A percentile compares a stretch with the other conserved stretches of the same genome.
phyloP scores from a whole-genome alignment of 108 stramenopile genomes.

The Nannochloropsis granulata region DNA sequence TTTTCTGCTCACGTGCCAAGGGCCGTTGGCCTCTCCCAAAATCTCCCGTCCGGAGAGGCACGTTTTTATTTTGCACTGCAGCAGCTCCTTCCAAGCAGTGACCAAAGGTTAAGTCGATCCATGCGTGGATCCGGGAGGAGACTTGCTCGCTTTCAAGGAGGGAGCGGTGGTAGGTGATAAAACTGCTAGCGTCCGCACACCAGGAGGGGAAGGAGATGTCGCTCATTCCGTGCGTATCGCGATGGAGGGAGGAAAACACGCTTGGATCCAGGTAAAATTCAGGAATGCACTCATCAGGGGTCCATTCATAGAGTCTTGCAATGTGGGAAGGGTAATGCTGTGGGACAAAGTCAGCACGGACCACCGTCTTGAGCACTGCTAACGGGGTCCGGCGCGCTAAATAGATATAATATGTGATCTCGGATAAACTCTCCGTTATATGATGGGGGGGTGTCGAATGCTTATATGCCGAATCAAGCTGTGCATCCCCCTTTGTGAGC shows the following conservation, averaged over 20 bases:
- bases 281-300: slow-evolving; percentile 56
- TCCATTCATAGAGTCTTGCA: slow-evolving; percentile 48
- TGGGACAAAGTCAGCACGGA: slow-evolving; percentile 45
- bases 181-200: slow-evolving; percentile 11
- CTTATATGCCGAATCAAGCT: slow-evolving; percentile 48
- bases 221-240: slow-evolving; percentile 26
- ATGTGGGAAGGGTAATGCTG: slow-evolving; percentile 50
- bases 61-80: slow-evolving; percentile 47
- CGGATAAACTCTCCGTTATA: slow-evolving; percentile 49
- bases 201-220: slow-evolving; percentile 36
- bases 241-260: slow-evolving; percentile 40
- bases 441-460: slow-evolving; percentile 47
- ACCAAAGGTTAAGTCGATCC: slow-evolving; percentile 56
- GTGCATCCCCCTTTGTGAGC: slow-evolving; percentile 50
- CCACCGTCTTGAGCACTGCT: slow-evolving; percentile 35
- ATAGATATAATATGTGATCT: slow-evolving; percentile 51
- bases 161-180: slow-evolving; percentile 40
- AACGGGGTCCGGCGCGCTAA: slow-evolving; percentile 41
- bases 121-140: slow-evolving; percentile 41
- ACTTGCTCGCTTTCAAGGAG: slow-evolving; percentile 45
- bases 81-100: slow-evolving; percentile 38
- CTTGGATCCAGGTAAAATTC: slow-evolving; percentile 44
- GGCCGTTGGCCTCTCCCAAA: background rate
- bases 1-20: background rate
- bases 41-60: slow-evolving; percentile 16